phyloP scores from a whole-genome alignment of 345 rosid species.

The Theobroma cacao region DNA sequence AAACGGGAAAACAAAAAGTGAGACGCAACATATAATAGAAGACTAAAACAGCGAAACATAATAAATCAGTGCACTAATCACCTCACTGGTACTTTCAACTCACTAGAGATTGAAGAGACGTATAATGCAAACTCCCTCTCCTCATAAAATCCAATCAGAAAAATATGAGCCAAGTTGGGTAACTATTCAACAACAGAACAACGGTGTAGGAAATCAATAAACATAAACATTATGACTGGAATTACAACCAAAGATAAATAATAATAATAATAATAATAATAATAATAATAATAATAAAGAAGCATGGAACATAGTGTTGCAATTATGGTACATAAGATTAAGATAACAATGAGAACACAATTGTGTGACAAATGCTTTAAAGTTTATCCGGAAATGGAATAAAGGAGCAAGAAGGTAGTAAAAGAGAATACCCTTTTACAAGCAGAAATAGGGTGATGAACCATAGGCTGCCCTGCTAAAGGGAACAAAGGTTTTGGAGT shows the following conservation, averaged over 20 bases:
- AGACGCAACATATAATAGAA: not conserved
- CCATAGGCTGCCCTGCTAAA: slow-evolving; percentile 88
- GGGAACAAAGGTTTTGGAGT: slow-evolving; percentile 81
- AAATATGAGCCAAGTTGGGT: slow-evolving; percentile 65
- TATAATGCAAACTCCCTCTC: slow-evolving; percentile 77
- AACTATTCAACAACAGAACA: slow-evolving; percentile 38
- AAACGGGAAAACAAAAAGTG: not conserved
- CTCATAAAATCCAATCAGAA: slow-evolving; percentile 75
- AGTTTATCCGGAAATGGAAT: not conserved
- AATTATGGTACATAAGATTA: not conserved
- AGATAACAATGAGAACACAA: not conserved
- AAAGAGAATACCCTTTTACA: slow-evolving; percentile 57
- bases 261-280: too few species aligned
- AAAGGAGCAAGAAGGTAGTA: not conserved
- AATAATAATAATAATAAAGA: too few species aligned
- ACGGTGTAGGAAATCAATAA: not conserved
- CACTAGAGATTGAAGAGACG: slow-evolving; percentile 75
- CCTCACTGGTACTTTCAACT: slow-evolving; percentile 80
- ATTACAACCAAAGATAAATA: not conserved
- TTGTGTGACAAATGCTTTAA: not conserved
- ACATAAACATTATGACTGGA: slow-evolving; percentile 1
- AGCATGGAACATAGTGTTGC: not conserved
- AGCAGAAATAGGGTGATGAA: slow-evolving; percentile 88
- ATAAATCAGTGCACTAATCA: slow-evolving; percentile 20
- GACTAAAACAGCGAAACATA: not conserved